Percentiles rank a stretch among this genome's conserved stretches.
phyloP scores from a whole-genome alignment of 495 filamentous ascomycete genomes.

The Penicillium paxilli region DNA sequence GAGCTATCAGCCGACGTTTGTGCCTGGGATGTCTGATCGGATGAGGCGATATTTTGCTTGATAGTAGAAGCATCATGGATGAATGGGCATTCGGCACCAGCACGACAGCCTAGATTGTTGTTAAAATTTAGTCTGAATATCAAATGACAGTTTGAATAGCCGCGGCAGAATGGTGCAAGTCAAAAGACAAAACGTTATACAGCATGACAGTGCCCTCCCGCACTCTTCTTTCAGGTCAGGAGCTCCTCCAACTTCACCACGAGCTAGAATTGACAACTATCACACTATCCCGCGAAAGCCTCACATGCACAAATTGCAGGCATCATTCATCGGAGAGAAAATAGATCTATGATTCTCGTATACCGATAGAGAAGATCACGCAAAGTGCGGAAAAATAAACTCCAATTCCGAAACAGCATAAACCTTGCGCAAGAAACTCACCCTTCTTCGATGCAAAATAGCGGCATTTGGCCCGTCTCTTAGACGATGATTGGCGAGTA shows the following conservation, averaged over 20 bases:
- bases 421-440: slow-evolving; percentile 17
- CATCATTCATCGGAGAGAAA: neutral
- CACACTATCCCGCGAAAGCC: too few species aligned
- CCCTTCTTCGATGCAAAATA: slow-evolving; percentile 29
- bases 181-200: neutral
- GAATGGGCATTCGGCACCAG: slow-evolving; percentile 42
- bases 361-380: neutral
- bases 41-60: slow-evolving; percentile 5
- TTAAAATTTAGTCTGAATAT: slow-evolving; percentile 15
- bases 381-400: neutral
- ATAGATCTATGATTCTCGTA: neutral
- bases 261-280: too few species aligned
- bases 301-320: neutral
- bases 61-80: slow-evolving; percentile 31
- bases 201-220: too few species aligned
- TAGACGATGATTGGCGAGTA: slow-evolving; percentile 22
- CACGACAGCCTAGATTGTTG: slow-evolving; percentile 37
- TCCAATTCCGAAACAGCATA: slow-evolving; percentile 5
- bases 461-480: slow-evolving; percentile 26
- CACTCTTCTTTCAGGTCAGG: too few species aligned
- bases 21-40: slow-evolving; percentile 8
- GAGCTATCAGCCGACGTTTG: slow-evolving; percentile 2
- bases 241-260: too few species aligned
- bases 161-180: neutral
- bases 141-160: neutral